phyloP scores from a whole-genome alignment of 371 early-diverging fungal species.

The Rhizopus stolonifer region DNA sequence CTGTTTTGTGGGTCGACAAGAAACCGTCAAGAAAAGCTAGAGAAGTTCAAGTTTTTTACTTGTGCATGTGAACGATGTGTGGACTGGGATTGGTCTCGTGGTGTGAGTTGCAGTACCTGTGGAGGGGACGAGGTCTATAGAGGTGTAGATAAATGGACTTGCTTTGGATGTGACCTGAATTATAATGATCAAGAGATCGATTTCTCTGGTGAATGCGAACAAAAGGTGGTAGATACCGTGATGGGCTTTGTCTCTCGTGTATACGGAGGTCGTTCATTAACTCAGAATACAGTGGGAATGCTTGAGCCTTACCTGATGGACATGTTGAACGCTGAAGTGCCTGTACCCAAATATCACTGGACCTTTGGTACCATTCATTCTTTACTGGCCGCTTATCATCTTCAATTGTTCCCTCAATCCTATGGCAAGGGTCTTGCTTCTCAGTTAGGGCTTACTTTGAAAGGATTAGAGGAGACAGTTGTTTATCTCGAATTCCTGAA shows the following conservation, averaged over 20 bases:
- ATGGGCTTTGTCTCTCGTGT: slow-evolving; percentile 33
- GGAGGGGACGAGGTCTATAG: slow-evolving; percentile 1
- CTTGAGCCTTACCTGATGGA: slow-evolving; percentile 41
- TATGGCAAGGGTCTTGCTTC: slow-evolving; percentile 47
- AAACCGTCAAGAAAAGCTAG: slow-evolving; percentile 31
- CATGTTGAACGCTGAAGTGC: slow-evolving; percentile 15
- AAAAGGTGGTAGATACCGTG: slow-evolving; percentile 27
- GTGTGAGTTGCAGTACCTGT: slow-evolving; percentile 21
- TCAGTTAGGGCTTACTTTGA: slow-evolving; percentile 29
- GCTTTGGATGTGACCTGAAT: slow-evolving; percentile 17
- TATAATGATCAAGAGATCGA: slow-evolving; percentile 1
- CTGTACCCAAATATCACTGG: slow-evolving; percentile 42
- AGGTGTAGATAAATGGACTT: slow-evolving; percentile 16
- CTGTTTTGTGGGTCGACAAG: slow-evolving; percentile 38
- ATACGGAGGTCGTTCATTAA: slow-evolving; percentile 22
- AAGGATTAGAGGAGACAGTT: slow-evolving; percentile 39
- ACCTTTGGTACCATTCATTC: slow-evolving; percentile 36
- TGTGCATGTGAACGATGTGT: slow-evolving; percentile 45
- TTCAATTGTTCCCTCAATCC: slow-evolving; percentile 33
- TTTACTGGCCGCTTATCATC: slow-evolving; percentile 40
- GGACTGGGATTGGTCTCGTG: slow-evolving; percentile 38
- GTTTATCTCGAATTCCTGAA: slow-evolving; percentile 34
- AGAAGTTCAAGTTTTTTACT: slow-evolving; percentile 46
- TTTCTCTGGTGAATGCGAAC: slow-evolving; percentile 26
- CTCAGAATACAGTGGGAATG: slow-evolving; percentile 34